Base-by-base conservation (phyloP, 2,329 filamentous ascomycete genomes). In the Elsinoe fawcettii region DNA sequence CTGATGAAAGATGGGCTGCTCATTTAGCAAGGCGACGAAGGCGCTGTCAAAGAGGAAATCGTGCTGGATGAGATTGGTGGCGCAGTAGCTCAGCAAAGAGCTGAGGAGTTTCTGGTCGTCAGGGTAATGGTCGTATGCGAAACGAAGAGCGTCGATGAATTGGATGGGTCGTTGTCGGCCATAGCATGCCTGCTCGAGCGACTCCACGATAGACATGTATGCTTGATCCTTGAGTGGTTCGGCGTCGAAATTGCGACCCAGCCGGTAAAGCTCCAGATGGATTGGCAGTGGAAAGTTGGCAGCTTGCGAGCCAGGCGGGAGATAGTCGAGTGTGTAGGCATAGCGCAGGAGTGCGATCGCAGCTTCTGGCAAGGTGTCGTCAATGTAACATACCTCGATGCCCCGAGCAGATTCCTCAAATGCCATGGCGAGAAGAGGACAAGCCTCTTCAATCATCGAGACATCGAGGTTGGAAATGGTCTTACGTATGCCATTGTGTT, bases 21-120 rank as follows among this genome's bases (percentile, higher is more conserved):
- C 22, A 12, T 53, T 53, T 4, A 53, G 20, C 7, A 53, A 32
- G 20, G n/a, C 49, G 8, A 53, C 39, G 34, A 53, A 53, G 5
- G n/a, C 32, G 2, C 32, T n/a, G 25, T 53, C 49, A 18, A 53
- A 53, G 7, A 53, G 30, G 5, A 53, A 27, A 37, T 53, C 49
- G 34, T 53, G 49, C 20, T 53, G 49, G 11, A 53, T 9, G 11
- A 53, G 32, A 23, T 53, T 53, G 3, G 49, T 25, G 5, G 49
- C 49, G 49, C 49, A 53, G 49, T 53, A 53, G 49, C 49, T 37
- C 8, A 53, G 49, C 3, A 37, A 14, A 25, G 49, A 53, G 49
- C 49, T 53, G 8, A 53, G 20, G 8, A 53, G 16, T 16, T 39
- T 53, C 8, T 20, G 16, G 49, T 53, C 49, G 11, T 53, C 34